These are phyloP conservation scores for Panus rudis DNA, from an alignment of 768 basidiomycete species.

Conservation along the genomic window DNA sequence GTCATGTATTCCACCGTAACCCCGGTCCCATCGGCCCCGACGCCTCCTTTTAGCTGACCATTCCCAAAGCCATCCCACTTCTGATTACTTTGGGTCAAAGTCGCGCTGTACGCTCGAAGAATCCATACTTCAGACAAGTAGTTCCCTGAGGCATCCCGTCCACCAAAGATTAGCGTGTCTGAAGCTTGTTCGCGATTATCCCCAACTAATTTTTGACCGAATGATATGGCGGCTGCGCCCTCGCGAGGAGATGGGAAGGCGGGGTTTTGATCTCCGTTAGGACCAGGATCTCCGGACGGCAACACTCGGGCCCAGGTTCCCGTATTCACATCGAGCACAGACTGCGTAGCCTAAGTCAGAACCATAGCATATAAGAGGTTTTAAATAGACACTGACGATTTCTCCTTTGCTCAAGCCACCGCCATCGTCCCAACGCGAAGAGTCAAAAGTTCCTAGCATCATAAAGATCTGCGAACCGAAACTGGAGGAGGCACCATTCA, in stretches of 20 bases:
- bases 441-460: conserved; percentile 60
- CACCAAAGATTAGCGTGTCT: conserved; percentile 77
- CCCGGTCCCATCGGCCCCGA: conserved; percentile 60
- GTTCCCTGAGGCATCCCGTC: conserved; percentile 56
- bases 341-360: conserved; percentile 29
- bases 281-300: conserved; percentile 69
- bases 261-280: conserved; percentile 30
- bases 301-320: conserved; percentile 62
- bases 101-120: conserved; percentile 63
- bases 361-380: background rate
- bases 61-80: conserved; percentile 61
- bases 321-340: conserved; percentile 45
- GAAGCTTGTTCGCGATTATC: conserved; percentile 37
- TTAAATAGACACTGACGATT: conserved; percentile 41
- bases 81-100: conserved; percentile 45
- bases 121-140: conserved; percentile 76
- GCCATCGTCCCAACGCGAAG: conserved; percentile 59
- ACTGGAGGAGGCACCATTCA: conserved; percentile 44
- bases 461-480: conserved; percentile 64
- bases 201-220: conserved; percentile 49
- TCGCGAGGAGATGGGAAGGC: conserved; percentile 61
- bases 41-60: conserved; percentile 55
- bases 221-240: conserved; percentile 63
- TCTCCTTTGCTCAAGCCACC: conserved; percentile 59
- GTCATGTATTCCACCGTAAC: conserved; percentile 55